Percentiles rank a stretch among this genome's conserved stretches.
Conservation (phyloP, 805 yeast species). For the Kodamaea leandrae region DNA sequence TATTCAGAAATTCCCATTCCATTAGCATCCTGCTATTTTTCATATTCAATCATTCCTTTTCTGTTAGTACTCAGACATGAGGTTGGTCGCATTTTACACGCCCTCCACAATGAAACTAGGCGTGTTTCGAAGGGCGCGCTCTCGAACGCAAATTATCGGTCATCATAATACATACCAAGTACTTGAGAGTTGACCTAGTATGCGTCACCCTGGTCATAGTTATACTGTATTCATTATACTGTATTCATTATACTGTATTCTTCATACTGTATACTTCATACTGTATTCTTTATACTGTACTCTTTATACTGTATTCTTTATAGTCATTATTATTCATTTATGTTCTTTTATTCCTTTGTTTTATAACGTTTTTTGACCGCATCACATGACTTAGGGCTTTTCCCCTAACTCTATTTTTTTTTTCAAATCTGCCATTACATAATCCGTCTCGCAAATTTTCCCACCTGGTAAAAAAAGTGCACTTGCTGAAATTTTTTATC, state of each 20-base stretch:
- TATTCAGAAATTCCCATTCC: too few relatives aligned
- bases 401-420: constrained; percentile 12
- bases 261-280: not conserved
- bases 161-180: constrained; percentile 30
- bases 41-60: not conserved
- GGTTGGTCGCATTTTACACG: constrained; percentile 41
- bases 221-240: too few relatives aligned
- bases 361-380: not conserved
- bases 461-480: not conserved
- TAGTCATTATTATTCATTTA: too few relatives aligned
- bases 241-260: too few relatives aligned
- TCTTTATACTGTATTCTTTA: not conserved
- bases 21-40: too few relatives aligned
- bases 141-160: constrained; percentile 50
- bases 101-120: constrained; percentile 43
- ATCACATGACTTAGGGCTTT: constrained; percentile 16
- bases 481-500: constrained; percentile 2
- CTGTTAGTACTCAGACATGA: constrained; percentile 19
- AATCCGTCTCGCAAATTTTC: constrained; percentile 1
- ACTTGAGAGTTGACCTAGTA: too few relatives aligned
- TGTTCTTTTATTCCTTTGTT: too few relatives aligned
- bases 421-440: constrained; percentile 1
- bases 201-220: too few relatives aligned
- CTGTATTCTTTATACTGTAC: not conserved
- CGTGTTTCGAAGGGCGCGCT: constrained; percentile 38